These are phyloP conservation scores for Heterobasidion irregulare DNA, from an alignment of 1,284 basidiomycete genomes.

Conservation along the genomic window DNA sequence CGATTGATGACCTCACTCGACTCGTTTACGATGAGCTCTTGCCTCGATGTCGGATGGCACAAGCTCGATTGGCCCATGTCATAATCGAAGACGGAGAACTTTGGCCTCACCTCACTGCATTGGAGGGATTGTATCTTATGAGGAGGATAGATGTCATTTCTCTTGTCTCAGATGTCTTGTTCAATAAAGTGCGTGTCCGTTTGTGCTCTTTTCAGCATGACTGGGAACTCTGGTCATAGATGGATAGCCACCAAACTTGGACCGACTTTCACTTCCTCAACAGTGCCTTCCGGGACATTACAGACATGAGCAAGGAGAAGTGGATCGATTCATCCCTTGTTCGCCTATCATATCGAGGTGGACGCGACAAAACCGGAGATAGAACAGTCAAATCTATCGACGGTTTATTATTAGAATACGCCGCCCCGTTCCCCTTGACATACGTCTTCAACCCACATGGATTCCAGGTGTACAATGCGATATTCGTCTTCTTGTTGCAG, in stretches of 20 bases:
- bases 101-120: conserved; percentile 57
- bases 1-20: conserved; percentile 50
- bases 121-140: conserved; percentile 74
- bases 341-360: conserved; percentile 58
- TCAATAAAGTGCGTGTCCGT: conserved; percentile 48
- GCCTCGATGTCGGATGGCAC: conserved; percentile 47
- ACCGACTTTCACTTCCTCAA: conserved; percentile 81
- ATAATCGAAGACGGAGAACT: conserved; percentile 67
- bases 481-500: conserved; percentile 76
- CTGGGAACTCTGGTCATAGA: conserved; percentile 31
- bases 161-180: conserved; percentile 64
- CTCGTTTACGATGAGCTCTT: conserved; percentile 57
- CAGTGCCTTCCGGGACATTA: conserved; percentile 62
- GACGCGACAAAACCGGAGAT: conserved; percentile 30
- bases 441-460: conserved; percentile 65
- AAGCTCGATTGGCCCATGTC: conserved; percentile 47
- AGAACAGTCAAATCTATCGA: conserved; percentile 58
- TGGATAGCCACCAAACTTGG: conserved; percentile 66
- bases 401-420: conserved; percentile 65
- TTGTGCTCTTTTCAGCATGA: not conserved
- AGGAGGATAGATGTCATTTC: conserved; percentile 63
- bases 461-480: conserved; percentile 54
- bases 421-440: conserved; percentile 73
- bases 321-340: conserved; percentile 70
- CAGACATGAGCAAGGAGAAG: conserved; percentile 36